Evolutionary conservation across 805 yeast genomes (phyloP), one percentile per base, ranked within the genome.

Genomic region (Debaryomyces prosopidis): DNA sequence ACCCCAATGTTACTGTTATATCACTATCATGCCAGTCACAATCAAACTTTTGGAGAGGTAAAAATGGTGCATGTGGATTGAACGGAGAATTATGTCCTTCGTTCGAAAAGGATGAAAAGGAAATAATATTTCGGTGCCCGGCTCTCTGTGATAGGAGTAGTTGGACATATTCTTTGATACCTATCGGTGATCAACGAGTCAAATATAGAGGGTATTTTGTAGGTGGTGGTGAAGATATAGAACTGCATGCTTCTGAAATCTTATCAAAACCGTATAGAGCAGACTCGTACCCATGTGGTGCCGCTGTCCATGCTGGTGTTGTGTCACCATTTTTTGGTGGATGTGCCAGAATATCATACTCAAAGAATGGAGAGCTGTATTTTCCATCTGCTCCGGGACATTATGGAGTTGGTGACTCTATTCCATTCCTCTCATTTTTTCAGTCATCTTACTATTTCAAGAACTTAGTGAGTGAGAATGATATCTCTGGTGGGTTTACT

Each of bases 261-360:
- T 48, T 83, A 7, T 69, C 88, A 0, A 54, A 66, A 19, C 90
- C 91, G 0, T 91, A 89, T 59, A 73, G 98, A 51, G 91, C 89
- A 0, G 98, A 91, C 65, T 88, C 96, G 1, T 90, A 74, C 55
- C 84, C 92, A 0, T 91, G 98, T 62, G 92, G 90, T 0, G 86
- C 97, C 2, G 97, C 94, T 0, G 80, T 87, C 3, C 97, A 91
- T 63, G 82, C 91, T 2, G 97, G 97, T 1, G 63, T 84, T 0
- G 68, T 90, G 0, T 84, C 94, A 0, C 84, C 92, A 11, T 57
- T 74, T 20, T 69, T 68, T 46, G 98, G 98, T 2, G 97, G 96
- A 0, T 85, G 92, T 60, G 90, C 87, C 1, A 71, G 76, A 41
- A 52, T 87, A 14, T 66, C 81, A 1, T 84, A 80, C 61, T 58